These are phyloP conservation scores for Knufia fluminis DNA, from an alignment of 2,329 filamentous ascomycete species.

Conservation along the genomic window DNA sequence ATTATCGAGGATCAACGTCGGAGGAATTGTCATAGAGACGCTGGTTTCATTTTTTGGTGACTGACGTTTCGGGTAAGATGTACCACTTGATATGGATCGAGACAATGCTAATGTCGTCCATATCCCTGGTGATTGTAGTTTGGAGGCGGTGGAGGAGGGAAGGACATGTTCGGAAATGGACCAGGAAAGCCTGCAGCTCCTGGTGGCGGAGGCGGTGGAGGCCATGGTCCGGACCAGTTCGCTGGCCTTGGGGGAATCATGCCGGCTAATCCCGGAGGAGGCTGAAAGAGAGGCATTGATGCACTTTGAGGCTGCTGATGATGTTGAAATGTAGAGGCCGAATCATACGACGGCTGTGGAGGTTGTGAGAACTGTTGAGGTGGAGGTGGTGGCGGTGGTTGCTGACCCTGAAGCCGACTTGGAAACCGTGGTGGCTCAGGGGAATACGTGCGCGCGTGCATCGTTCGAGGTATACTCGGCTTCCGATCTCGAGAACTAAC, in stretches of 20 bases:
- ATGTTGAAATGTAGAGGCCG: constrained; percentile 14
- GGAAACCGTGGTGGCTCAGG: neutral
- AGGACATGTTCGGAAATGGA: constrained; percentile 1
- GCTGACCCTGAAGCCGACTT: constrained; percentile 10
- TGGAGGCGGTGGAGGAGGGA: constrained; percentile 4
- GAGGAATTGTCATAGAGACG: no score
- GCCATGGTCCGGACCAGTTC: constrained; percentile 8
- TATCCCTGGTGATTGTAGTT: constrained; percentile 1
- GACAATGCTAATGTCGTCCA: neutral
- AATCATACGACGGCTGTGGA: no score
- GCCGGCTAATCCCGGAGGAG: constrained; percentile 23
- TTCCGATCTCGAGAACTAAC: constrained; percentile 16
- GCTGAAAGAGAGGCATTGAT: constrained; percentile 13
- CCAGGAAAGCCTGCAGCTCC: neutral
- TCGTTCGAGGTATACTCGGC: constrained; percentile 6
- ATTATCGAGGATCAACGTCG: no score
- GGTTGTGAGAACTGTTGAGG: constrained; percentile 15
- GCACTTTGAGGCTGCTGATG: constrained; percentile 16
- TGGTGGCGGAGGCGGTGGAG: constrained; percentile 8
- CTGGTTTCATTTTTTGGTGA: no score
- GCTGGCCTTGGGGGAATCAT: constrained; percentile 1
- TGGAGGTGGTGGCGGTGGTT: constrained; percentile 19
- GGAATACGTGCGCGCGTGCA: neutral
- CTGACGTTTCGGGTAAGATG: no score
- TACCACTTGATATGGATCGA: no score